These are phyloP conservation scores for Suaeda aralocaspica DNA, from an alignment of 148 eudicot genomes.

Conservation along the genomic window DNA sequence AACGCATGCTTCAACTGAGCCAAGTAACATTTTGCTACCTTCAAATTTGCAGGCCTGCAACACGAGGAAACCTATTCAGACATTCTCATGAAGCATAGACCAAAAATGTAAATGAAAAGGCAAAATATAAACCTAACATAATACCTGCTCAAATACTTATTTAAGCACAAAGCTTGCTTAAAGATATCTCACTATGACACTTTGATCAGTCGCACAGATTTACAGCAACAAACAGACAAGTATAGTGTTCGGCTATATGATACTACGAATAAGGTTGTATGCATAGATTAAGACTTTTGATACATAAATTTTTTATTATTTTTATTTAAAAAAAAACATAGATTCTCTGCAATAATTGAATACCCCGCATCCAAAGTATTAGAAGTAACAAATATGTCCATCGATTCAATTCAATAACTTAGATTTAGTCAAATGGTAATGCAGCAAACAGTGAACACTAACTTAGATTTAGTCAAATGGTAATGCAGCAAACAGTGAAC, in stretches of 20 bases:
- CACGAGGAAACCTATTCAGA: background rate
- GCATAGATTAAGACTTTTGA: background rate
- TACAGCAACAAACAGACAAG: background rate
- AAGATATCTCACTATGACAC: background rate
- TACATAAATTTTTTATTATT: too few species aligned
- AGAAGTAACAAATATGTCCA: background rate
- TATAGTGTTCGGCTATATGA: background rate
- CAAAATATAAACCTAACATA: background rate
- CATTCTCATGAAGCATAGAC: background rate
- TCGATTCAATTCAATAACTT: background rate
- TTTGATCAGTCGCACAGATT: background rate
- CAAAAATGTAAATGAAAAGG: background rate
- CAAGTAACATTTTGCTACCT: constrained; percentile 38
- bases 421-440: background rate
- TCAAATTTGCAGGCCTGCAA: constrained; percentile 38
- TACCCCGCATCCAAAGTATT: too few species aligned
- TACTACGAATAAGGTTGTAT: background rate
- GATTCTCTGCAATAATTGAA: too few species aligned
- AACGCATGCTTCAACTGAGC: constrained; percentile 78
- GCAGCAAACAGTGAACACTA: too few species aligned
- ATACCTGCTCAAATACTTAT: constrained; percentile 2
- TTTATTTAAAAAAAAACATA: background rate
- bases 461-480: too few species aligned
- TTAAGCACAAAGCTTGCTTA: constrained; percentile 12
- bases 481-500: background rate